A percentile compares a stretch with the other conserved stretches of the same genome.
Conservation (phyloP, 2,329 filamentous ascomycete species). For the Ramularia collo-cygni region DNA sequence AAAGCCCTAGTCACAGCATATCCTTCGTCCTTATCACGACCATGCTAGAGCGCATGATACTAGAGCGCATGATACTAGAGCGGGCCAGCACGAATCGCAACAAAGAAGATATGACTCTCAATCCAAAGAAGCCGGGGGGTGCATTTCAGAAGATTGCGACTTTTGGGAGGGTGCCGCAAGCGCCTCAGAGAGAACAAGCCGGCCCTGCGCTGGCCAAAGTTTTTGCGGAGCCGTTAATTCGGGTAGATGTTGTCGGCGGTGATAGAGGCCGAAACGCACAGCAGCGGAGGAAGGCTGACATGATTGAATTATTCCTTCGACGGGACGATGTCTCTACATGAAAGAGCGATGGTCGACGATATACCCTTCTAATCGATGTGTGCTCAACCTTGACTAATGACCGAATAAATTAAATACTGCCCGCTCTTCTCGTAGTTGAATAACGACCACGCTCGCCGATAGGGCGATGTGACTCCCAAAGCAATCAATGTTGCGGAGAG, state of each 20-base stretch:
- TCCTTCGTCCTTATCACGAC: slow-evolving; percentile 81
- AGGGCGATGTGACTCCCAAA: no score
- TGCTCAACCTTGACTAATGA: no score
- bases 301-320: slow-evolving; percentile 65
- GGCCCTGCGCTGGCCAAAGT: slow-evolving; percentile 60
- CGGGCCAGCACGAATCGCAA: slow-evolving; percentile 8
- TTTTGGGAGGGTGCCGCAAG: slow-evolving; percentile 44
- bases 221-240: slow-evolving; percentile 59
- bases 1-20: slow-evolving; percentile 72
- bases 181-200: slow-evolving; percentile 38
- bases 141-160: slow-evolving; percentile 30
- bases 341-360: no score
- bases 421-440: no score
- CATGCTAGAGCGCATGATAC: slow-evolving; percentile 58
- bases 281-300: slow-evolving; percentile 57
- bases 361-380: no score
- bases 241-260: slow-evolving; percentile 37
- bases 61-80: slow-evolving; percentile 47
- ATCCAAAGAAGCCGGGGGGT: slow-evolving; percentile 28
- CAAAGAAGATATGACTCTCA: slow-evolving; percentile 17
- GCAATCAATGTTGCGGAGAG: no score
- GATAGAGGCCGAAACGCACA: slow-evolving; percentile 54
- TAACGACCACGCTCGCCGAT: no score
- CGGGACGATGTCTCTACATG: slow-evolving; percentile 24
- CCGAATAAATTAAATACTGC: no score